These are phyloP conservation scores for Hirsutella rhossiliensis DNA, from an alignment of 2,329 filamentous ascomycete genomes.

Conservation along the genomic window DNA sequence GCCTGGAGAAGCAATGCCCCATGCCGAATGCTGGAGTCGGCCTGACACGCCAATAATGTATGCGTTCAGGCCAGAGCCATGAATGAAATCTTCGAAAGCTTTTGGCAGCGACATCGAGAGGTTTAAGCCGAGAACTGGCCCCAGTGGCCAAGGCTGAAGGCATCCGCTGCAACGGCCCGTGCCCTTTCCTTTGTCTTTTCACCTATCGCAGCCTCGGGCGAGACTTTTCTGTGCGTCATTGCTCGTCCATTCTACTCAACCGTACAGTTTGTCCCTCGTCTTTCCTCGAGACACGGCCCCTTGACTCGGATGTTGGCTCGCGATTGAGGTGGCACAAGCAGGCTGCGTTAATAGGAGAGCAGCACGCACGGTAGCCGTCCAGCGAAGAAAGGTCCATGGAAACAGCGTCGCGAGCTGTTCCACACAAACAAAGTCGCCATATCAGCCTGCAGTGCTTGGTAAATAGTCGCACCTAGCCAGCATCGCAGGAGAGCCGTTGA, in stretches of 20 bases:
- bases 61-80: no score
- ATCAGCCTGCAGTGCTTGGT: neutral
- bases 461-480: neutral
- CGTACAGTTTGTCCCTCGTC: neutral
- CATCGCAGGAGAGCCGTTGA: no score
- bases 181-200: no score
- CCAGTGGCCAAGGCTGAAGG: no score
- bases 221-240: neutral
- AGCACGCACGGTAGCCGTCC: neutral
- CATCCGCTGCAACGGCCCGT: no score
- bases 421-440: neutral
- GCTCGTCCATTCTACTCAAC: neutral
- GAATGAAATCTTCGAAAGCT: no score
- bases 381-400: neutral
- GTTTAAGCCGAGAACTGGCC: no score
- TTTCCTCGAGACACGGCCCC: constrained; percentile 2
- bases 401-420: neutral
- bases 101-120: no score
- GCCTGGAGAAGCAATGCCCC: no score
- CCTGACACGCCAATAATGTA: no score
- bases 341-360: constrained; percentile 3
- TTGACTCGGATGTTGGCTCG: constrained; percentile 8
- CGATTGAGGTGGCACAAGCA: constrained; percentile 9
- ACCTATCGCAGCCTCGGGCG: no score
- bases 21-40: no score